These are phyloP conservation scores for Plectosphaerella cucumerina DNA, from an alignment of 2,329 filamentous ascomycete genomes.

Conservation along the genomic window DNA sequence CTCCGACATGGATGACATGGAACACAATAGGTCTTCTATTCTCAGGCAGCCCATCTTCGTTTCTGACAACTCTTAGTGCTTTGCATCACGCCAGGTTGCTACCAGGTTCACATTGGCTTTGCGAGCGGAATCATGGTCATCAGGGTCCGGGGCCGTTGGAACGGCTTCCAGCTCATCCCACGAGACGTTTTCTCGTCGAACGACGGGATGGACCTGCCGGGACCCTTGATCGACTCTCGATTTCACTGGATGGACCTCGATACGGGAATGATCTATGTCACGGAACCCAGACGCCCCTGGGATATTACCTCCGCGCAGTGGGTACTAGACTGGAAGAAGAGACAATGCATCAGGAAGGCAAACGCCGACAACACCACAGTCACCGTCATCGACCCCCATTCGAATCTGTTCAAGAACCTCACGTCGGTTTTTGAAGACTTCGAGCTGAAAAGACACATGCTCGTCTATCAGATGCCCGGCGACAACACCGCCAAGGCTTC, in stretches of 20 bases:
- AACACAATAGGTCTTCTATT: conserved; percentile 26
- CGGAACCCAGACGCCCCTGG: conserved; percentile 18
- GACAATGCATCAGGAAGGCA: conserved; percentile 9
- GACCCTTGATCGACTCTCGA: conserved; percentile 43
- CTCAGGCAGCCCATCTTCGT: conserved; percentile 19
- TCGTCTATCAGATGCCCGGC: conserved; percentile 37
- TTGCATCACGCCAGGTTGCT: conserved; percentile 23
- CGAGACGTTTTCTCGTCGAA: conserved; percentile 20
- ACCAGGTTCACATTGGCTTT: conserved; percentile 52
- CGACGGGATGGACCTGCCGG: conserved; percentile 43
- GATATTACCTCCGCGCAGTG: conserved; percentile 20
- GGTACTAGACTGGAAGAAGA: conserved; percentile 22
- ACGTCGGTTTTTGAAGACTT: conserved; percentile 44
- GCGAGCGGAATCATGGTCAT: conserved; percentile 35
- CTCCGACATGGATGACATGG: conserved; percentile 49
- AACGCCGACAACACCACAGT: conserved; percentile 5
- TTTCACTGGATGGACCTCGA: conserved; percentile 56
- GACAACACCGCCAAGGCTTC: background rate
- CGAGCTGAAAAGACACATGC: conserved; percentile 36
- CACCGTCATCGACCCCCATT: conserved; percentile 45
- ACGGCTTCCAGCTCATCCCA: conserved; percentile 24
- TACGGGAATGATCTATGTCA: conserved; percentile 9
- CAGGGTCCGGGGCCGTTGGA: conserved; percentile 23
- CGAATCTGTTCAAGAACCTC: conserved; percentile 32
- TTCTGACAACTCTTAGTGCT: background rate